Base-by-base conservation (phyloP, 495 filamentous ascomycete genomes). In the Niebla homalea region DNA sequence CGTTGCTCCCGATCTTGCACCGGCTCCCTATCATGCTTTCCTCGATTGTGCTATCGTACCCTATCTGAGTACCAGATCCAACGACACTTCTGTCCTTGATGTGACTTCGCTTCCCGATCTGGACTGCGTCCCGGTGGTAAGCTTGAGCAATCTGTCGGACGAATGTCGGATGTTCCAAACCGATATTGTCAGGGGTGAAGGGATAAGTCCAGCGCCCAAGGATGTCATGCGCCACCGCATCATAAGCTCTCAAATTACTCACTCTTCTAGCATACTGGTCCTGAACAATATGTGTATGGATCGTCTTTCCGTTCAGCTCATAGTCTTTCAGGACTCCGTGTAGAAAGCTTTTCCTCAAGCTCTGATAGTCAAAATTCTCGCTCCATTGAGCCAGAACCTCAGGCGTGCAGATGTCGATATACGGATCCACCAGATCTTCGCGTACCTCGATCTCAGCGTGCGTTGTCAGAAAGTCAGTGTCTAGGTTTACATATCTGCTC, bases 391-490 rank as follows among this genome's bases (percentile, higher is more conserved):
- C 88, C 40, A 97, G 73, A 18, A 95, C 87, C 57, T 97, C 92
- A 0, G 89, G 88, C 0, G 93, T 95, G 65, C 93, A 99, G 54
- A 99, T 97, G 60, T 99, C 92, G 62, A 99, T 90, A 48, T 82
- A 85, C 59, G 87, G 92, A 67, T 99, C 93, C 48, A 96, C 84
- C 46, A 99, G 69, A 58, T 99, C 92, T 42, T 82, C 74, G 4
- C 90, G 83, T 23, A 94, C 67, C 51, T 93, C 87, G 50, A 89
- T 71, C 57, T 89, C 80, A 11, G 74, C 63, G 55, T 83, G 72
- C 10, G 66, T 62, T 14, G 73, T 69, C 1, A 87, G 70, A 19
- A 89, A 64, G 21, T 90, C 84, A 8, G 84, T 69, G 56, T 95
- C 89, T 16, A 94, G 75, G 41, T 74, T 76, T 19, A 89, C 55